A percentile compares a stretch with the other conserved stretches of the same genome.
phyloP scores from a whole-genome alignment of 805 yeast genomes.

The Pichia rugopelliculosa region DNA sequence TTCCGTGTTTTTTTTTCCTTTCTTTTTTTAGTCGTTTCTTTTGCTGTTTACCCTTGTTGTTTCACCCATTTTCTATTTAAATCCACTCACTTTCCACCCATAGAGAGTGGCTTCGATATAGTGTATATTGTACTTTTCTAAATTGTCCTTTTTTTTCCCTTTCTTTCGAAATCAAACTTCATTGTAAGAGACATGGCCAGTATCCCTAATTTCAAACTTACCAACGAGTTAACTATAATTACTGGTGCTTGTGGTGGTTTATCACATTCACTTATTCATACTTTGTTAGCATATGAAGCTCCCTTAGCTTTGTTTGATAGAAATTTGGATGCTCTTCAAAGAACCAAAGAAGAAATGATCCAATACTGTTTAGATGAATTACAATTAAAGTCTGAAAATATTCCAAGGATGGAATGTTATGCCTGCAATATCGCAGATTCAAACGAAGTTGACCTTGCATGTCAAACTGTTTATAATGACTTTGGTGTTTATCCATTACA shows the following conservation, averaged over 20 bases:
- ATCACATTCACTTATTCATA: conserved; percentile 56
- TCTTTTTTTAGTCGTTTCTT: neutral
- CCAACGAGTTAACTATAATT: conserved; percentile 61
- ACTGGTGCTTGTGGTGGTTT: conserved; percentile 84
- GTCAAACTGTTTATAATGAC: conserved; percentile 46
- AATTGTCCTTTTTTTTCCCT: neutral
- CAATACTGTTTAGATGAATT: conserved; percentile 24
- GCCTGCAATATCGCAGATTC: conserved; percentile 68
- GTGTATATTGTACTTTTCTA: too few species aligned
- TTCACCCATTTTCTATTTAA: too few species aligned
- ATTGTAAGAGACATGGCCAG: too few species aligned
- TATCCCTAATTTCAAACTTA: conserved; percentile 60
- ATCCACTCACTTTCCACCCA: neutral
- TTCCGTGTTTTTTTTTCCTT: neutral
- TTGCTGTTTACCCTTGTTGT: too few species aligned
- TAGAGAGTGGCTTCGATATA: too few species aligned
- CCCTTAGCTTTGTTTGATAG: conserved; percentile 67
- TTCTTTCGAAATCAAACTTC: too few species aligned
- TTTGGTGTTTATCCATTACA: conserved; percentile 58
- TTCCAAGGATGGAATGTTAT: conserved; percentile 51
- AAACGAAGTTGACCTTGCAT: conserved; percentile 47
- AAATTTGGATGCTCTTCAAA: conserved; percentile 50
- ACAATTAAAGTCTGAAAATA: conserved; percentile 19
- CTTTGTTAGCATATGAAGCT: conserved; percentile 70
- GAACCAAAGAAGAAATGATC: conserved; percentile 41